Evolutionary conservation across 148 eudicot species (phyloP), one percentile per base, ranked within the genome.

Genomic region (Fagopyrum esculentum): DNA sequence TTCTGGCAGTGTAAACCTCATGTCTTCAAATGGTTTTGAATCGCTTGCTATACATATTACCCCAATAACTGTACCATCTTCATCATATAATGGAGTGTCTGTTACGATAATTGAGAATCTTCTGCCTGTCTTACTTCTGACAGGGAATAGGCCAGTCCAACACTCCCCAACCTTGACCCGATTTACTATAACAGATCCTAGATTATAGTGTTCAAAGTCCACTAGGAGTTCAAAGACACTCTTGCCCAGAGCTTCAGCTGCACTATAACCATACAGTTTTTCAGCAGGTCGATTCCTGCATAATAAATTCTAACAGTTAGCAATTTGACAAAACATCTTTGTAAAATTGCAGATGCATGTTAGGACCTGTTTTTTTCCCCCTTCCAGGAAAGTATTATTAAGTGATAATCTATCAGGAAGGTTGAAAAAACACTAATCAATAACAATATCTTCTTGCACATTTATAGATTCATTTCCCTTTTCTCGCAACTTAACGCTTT

Each of bases 91-190:
- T 0, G 93, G 98, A 35, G 96, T 86, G 77, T 87, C 83, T 26
- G 92, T 91, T 22, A 83, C 86, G 43, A 90, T 19, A 12, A 85
- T 78, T 44, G 80, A n/a, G 72, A 90, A 80, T 81, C 77, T 89
- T 3, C 80, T 81, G 48, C 97, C 97, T 64, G 26, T 76, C 84
- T 90, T 94, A 55, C 79, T 79, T 73, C 56, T 84, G 51, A 90
- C 90, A 35, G 98, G 97, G 77, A 94, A 85, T 79, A 84, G 89
- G 51, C 98, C 98, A 1, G 91, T 87, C 98, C 98, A 94, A 68
- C 81, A 82, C 81, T 92, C 88, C 73, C 98, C 97, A 80, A 47
- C 73, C 52, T 45, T 72, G 55, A 84, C 86, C n/a, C 88, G 90
- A n/a, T 75, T 68, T 5, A 90, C 59, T 54, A 91, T 90, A 77